phyloP scores from a whole-genome alignment of 805 yeast species.

The Candida pseudofarinosa region DNA sequence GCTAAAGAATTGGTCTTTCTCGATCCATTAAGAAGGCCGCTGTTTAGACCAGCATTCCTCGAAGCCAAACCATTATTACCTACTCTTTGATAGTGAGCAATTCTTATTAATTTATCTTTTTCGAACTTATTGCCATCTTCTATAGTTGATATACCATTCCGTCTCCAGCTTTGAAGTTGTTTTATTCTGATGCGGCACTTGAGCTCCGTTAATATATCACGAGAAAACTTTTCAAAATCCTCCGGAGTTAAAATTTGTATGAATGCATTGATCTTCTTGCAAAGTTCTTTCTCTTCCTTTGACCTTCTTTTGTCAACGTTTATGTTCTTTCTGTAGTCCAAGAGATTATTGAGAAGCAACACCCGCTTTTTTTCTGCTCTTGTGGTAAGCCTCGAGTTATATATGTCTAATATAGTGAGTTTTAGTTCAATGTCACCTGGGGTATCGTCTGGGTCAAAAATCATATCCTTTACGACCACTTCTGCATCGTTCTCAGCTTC shows the following conservation, averaged over 20 bases:
- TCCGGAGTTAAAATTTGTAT: constrained; percentile 75
- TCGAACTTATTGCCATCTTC: constrained; percentile 85
- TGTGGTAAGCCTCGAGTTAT: constrained; percentile 81
- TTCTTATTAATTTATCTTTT: constrained; percentile 73
- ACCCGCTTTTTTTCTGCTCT: constrained; percentile 91
- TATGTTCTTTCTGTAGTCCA: constrained; percentile 81
- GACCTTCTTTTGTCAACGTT: constrained; percentile 79
- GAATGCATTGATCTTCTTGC: constrained; percentile 71
- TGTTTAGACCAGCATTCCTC: constrained; percentile 15
- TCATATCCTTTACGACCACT: constrained; percentile 88
- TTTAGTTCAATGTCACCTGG: constrained; percentile 87
- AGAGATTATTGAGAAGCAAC: constrained; percentile 66
- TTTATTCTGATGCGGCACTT: constrained; percentile 76
- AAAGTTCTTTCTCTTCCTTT: constrained; percentile 85
- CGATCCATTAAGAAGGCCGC: constrained; percentile 12
- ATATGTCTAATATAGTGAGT: constrained; percentile 80
- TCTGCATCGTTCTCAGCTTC: constrained; percentile 98
- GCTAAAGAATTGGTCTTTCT: constrained; percentile 20
- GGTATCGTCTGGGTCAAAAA: constrained; percentile 86
- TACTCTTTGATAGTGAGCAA: constrained; percentile 57
- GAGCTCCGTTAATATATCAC: constrained; percentile 72
- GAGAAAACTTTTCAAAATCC: constrained; percentile 74
- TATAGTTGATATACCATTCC: constrained; percentile 78
- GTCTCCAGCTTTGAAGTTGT: constrained; percentile 90
- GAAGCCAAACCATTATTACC: constrained; percentile 29